A percentile compares a stretch with the other conserved stretches of the same genome.
Evolutionary conservation across 495 filamentous ascomycete genomes (phyloP).

Genomic region (Podospora didyma): DNA sequence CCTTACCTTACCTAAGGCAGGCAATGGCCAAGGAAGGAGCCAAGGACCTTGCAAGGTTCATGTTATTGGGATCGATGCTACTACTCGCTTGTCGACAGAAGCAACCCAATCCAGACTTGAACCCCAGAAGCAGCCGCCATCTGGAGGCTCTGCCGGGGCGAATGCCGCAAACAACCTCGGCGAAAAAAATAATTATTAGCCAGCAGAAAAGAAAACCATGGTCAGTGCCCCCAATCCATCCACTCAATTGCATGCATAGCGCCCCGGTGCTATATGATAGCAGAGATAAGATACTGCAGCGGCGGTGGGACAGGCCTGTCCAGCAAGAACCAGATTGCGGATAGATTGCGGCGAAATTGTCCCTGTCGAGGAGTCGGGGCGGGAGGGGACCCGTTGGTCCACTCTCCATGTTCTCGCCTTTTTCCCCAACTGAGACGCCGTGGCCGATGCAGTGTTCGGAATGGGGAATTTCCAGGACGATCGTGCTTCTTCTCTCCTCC

Average conservation of each 20-base stretch:
- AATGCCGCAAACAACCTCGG: too few relatives aligned
- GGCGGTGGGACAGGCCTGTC: constrained; percentile 2
- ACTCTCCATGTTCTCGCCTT: neutral
- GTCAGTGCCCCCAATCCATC: neutral
- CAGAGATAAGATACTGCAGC: constrained; percentile 12
- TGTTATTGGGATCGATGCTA: too few relatives aligned
- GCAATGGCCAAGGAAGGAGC: neutral
- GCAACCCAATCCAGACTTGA: too few relatives aligned
- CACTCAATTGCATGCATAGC: neutral
- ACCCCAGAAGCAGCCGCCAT: too few relatives aligned
- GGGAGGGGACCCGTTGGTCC: constrained; percentile 8
- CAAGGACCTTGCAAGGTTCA: too few relatives aligned
- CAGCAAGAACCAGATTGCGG: constrained; percentile 13
- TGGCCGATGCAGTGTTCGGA: neutral
- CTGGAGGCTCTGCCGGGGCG: too few relatives aligned
- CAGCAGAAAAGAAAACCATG: too few relatives aligned
- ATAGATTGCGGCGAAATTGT: constrained; percentile 19
- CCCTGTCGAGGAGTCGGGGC: constrained; percentile 1
- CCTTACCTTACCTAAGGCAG: too few relatives aligned
- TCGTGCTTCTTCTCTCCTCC: too few relatives aligned
- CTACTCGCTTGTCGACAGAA: too few relatives aligned
- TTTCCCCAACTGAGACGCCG: constrained; percentile 9
- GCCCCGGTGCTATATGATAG: neutral
- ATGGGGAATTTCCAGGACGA: too few relatives aligned
- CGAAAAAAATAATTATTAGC: too few relatives aligned